Base-by-base conservation (phyloP, 257 asterid species). In the Solanum clarkiae region DNA sequence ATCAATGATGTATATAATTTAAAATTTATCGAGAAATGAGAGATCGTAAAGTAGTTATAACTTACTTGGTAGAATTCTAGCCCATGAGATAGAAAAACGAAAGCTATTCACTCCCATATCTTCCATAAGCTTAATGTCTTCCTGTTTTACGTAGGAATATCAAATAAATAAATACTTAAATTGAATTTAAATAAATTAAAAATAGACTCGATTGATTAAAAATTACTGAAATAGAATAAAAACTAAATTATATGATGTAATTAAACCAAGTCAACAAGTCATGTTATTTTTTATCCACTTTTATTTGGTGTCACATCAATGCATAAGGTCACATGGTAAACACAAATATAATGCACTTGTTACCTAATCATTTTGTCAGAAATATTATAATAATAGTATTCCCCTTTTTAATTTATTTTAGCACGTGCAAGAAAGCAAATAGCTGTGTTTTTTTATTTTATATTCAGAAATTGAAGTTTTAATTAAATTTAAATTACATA, bases 21-120 rank as follows among this genome's bases (percentile, higher is more conserved):
- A 7, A 66, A 66, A 66, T 15, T 29, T 66, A 66, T 66, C 45
- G 29, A 66, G 1, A 66, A 7, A 15, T 0, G n/a, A 66, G 74
- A 66, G 7, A 9, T 8, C 3, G 0, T 59, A 59, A 7, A 20
- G 4, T 20, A 59, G 26, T 59, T 59, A 3, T 62, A 66, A 81
- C 92, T 86, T 87, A 93, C 97, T 88, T 16, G 97, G 97, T 80
- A 93, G 91, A 85, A 93, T 90, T 87, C 97, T 90, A 60, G 97
- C 88, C 97, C 97, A 93, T 82, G 94, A 86, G 85, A 93, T 90
- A n/a, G 95, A 93, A 79, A 93, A 92, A 15, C 95, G 92, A 57
- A 69, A 93, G 91, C 97, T 91, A 88, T 92, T 87, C 75, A 88
- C 90, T 17, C 94, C 94, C 59, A 93, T 89, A 62, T 88, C 63